Conservation (phyloP, 2,329 filamentous ascomycete species). For the Parascedosporium putredinis region DNA sequence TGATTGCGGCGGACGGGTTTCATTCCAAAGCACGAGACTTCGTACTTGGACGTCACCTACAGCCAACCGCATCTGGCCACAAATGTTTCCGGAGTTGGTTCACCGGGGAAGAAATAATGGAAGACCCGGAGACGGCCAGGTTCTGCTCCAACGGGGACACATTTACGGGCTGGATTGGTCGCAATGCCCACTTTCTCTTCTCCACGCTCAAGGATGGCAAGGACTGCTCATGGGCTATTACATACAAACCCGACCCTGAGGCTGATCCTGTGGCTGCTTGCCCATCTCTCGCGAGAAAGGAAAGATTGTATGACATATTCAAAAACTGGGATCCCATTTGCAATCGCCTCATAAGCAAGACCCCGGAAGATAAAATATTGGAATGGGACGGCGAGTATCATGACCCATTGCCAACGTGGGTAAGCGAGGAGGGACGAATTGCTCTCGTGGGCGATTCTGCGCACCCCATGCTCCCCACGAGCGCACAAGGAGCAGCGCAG, state of each 20-base stretch:
- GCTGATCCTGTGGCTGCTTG: background rate
- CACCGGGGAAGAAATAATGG: conserved; percentile 37
- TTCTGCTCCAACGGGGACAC: conserved; percentile 47
- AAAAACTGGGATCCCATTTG: conserved; percentile 36
- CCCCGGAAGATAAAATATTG: conserved; percentile 25
- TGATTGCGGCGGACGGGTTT: conserved; percentile 45
- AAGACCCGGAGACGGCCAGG: conserved; percentile 39
- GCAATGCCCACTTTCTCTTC: conserved; percentile 46
- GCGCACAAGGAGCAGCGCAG: conserved; percentile 27
- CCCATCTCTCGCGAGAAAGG: conserved; percentile 10
- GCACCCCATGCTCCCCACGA: conserved; percentile 28
- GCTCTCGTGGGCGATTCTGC: conserved; percentile 29
- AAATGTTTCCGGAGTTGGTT: conserved; percentile 44
- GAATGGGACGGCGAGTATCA: conserved; percentile 41
- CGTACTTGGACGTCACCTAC: conserved; percentile 40
- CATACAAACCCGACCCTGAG: conserved; percentile 37
- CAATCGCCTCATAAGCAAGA: conserved; percentile 31
- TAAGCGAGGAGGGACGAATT: conserved; percentile 23
- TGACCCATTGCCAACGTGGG: conserved; percentile 33
- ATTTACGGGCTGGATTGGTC: conserved; percentile 48
- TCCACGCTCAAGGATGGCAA: conserved; percentile 44
- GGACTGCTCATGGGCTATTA: conserved; percentile 49
- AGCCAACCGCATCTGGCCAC: conserved; percentile 39
- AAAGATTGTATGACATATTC: conserved; percentile 38
- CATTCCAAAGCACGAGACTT: conserved; percentile 39